Base-by-base conservation (phyloP, 352 stramenopile species). In the Globisporangium megalacanthum region DNA sequence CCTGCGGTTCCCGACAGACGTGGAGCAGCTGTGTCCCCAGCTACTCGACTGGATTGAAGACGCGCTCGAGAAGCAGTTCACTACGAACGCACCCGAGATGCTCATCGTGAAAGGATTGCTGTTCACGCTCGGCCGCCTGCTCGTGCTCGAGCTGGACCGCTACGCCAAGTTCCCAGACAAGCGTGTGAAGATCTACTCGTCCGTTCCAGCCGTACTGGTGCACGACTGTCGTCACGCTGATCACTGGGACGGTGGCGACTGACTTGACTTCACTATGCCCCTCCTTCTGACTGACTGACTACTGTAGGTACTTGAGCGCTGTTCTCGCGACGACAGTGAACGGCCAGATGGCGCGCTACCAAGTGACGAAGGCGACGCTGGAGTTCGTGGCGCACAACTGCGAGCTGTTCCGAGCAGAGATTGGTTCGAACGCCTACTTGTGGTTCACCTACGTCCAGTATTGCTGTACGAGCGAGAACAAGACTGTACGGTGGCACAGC, bases 371-470 rank as follows among this genome's bases (percentile, higher is more conserved):
- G 29, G 66, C 79, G n/a, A 64, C 71, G 29, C 61, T 85, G 42
- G 63, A 69, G 17, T 88, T 91, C 50, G 35, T 91, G 19, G 50
- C 69, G 0, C 67, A 77, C 10, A 72, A 87, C 42, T 65, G 66
- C 17, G 31, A 55, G 6, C 60, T 64, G 13, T 87, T 91, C 50
- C 41, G 56, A 6, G 60, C 75, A 35, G 75, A 89, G 50, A 83
- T 89, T 33, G 81, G 78, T 0, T 22, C 61, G n/a, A 83, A 70
- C 58, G 70, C 69, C 3, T 62, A 73, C 25, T 52, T 58, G 15
- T 89, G 78, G 81, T 88, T 85, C 57, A 72, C 72, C 4, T 88
- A 86, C 55, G 84, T 86, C 72, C 84, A 83, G 36, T 88, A 75
- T 60, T 92, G 79, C 56, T 84, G 61, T 15, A 58, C 66, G 42